phyloP scores from a whole-genome alignment of 2,329 filamentous ascomycete genomes.

The Cladophialophora yegresii region DNA sequence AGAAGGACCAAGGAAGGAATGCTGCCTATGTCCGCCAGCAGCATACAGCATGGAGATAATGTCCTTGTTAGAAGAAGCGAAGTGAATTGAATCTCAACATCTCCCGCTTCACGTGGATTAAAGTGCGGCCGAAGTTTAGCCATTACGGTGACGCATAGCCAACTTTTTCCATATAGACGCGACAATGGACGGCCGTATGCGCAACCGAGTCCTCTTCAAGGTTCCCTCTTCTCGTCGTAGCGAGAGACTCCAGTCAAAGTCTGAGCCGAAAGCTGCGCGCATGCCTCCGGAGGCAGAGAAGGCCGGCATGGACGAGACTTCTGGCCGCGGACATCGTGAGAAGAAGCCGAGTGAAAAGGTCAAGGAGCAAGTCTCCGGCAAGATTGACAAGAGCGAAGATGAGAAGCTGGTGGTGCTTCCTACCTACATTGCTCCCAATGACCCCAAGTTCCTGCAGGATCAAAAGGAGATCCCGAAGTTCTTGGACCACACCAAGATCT shows the following conservation, averaged over 20 bases:
- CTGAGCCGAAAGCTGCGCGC: not conserved
- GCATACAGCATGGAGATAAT: not conserved
- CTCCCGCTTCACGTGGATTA: not conserved
- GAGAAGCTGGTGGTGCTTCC: constrained; percentile 32
- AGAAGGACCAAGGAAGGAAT: not conserved
- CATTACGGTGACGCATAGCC: not conserved
- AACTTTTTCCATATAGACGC: not conserved
- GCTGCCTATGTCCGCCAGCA: not conserved
- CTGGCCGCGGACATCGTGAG: constrained; percentile 35
- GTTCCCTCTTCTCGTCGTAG: not conserved
- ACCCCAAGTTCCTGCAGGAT: constrained; percentile 36
- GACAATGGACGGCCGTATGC: not conserved
- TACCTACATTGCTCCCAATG: constrained; percentile 35
- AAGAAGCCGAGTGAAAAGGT: constrained; percentile 37
- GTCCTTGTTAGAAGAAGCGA: not conserved
- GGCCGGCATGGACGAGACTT: constrained; percentile 32
- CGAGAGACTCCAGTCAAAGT: not conserved
- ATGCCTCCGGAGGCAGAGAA: not conserved
- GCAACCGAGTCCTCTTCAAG: not conserved
- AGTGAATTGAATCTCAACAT: not conserved
- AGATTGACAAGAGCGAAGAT: constrained; percentile 33
- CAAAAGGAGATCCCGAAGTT: constrained; percentile 36
- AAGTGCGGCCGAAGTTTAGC: not conserved
- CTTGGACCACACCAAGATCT: constrained; percentile 34
- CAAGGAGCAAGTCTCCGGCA: constrained; percentile 34